Base-by-base conservation (phyloP, 352 stramenopile genomes). In the Pythium scleroteichum region DNA sequence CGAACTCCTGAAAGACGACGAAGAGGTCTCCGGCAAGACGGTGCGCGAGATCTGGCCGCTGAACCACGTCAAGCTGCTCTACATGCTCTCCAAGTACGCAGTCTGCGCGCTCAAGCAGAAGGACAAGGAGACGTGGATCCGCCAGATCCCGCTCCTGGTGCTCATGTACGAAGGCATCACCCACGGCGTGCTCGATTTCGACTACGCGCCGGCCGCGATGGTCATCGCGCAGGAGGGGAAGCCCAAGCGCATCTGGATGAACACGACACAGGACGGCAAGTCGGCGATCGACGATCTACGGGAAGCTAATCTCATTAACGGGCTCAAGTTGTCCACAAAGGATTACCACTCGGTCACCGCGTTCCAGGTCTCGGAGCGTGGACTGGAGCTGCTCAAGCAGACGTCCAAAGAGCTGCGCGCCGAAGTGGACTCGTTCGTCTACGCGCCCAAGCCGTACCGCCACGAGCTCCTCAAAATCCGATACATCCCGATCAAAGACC, bases 71-170 rank as follows among this genome's bases (percentile, higher is more conserved):
- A 85, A 79, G 74, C 33, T 87, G 32, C 70, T 87, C 12, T 87
- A 81, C 61, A 82, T 97, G 56, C 85, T 97, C 29, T 88, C 85
- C 39, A 69, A 96, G 27, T 96, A 97, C 66, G 88, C 88, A 16
- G 76, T 86, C 4, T 85, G 88, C 55, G 91, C 91, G 0, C 70
- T 75, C 29, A 81, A 78, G 10, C 70, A 79, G 9, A 77, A 95
- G 7, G 87, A 97, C 41, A 95, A 95, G 33, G 93, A 98, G 68
- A 76, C 90, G 59, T 98, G 95, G 95, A 90, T 98, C 45, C 82
- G 94, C 19, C 97, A 98, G 69, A 92, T 90, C 39, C 88, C 95
- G 32, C 59, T 99, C 32, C 78, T 97, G 17, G 95, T 98, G 57
- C 73, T 98, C 10, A 79, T 88, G 72, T 88, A 86, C 61, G 78